Base-by-base conservation (phyloP, 2,329 filamentous ascomycete genomes). In the Westerdykella ornata region DNA sequence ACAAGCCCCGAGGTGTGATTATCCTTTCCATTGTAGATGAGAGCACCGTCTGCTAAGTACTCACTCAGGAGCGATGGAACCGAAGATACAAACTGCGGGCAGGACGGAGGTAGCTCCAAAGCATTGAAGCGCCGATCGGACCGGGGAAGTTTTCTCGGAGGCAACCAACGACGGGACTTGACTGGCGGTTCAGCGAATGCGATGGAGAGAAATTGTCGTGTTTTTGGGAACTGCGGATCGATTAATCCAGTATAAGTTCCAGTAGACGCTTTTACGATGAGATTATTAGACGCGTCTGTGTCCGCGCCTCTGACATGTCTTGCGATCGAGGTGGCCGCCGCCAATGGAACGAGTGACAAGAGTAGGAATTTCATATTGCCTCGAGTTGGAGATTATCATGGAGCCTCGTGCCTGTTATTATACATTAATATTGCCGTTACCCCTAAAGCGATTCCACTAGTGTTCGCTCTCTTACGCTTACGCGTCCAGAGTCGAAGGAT, bases 11-110 rank as follows among this genome's bases (percentile, higher is more conserved):
- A 52, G 9, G 42, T 47, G 32, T 45, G 45, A 39, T 54, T 57
- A 49, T 68, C 57, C 17, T 57, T 51, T 33, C 56, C 51, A 15
- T 63, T 56, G 22, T 56, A 48, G 42, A 68, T 52, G 20, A 63
- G 51, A 44, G 62, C 54, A 37, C 58, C 57, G 34, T 61, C 55
- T 39, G 60, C 55, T 5, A 59, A 47, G 36, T 60, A 52, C 13
- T 42, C 38, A 29, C 53, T 64, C 46, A 53, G 65, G 16, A 67
- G 41, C 1, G 56, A 57, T 5, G 48, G 42, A 1, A 53, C 45
- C 0, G 50, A 47, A 5, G 62, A 67, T 11, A 46, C 31, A 20
- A 57, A 59, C 37, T 54, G 61, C 26, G 53, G 59, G 17, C 53
- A 59, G 19, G 53, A 57, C 26, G 45, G 49, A 38, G 40, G 47